These are phyloP conservation scores for Neopestalotiopsis clavispora DNA, from an alignment of 2,329 filamentous ascomycete species.

Conservation along the genomic window DNA sequence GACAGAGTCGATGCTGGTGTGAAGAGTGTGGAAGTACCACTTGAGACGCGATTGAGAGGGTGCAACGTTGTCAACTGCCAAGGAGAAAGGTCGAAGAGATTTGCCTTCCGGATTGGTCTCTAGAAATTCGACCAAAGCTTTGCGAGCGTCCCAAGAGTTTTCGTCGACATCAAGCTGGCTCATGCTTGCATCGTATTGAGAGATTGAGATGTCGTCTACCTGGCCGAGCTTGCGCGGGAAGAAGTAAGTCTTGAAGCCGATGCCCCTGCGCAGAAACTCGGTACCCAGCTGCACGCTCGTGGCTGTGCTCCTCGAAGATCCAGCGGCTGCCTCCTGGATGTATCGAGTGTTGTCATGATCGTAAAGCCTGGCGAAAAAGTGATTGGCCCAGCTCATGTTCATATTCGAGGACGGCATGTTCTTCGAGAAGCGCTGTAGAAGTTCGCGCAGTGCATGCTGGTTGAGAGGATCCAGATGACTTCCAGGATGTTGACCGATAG, in stretches of 20 bases:
- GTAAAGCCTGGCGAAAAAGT: background rate
- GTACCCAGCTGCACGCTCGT: background rate
- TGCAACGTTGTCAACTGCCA: conserved; percentile 19
- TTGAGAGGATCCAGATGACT: background rate
- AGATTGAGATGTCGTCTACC: background rate
- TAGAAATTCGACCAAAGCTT: conserved; percentile 9
- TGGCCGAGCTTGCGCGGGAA: background rate
- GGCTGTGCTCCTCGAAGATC: background rate
- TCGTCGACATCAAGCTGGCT: background rate
- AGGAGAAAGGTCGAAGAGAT: conserved; percentile 17
- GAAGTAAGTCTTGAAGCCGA: background rate
- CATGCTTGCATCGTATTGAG: background rate
- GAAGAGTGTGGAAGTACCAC: conserved; percentile 18
- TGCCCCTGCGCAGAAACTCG: background rate
- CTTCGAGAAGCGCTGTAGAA: background rate
- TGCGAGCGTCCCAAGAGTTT: background rate
- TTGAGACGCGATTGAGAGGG: conserved; percentile 18
- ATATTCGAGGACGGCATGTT: background rate
- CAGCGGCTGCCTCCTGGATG: background rate
- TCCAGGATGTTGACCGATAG: background rate
- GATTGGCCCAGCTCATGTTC: background rate
- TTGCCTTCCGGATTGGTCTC: conserved; percentile 16
- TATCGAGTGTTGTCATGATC: background rate
- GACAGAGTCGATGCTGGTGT: conserved; percentile 21
- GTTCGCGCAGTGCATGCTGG: background rate